These are phyloP conservation scores for Aspergillus kassunensis DNA, from an alignment of 495 filamentous ascomycete genomes.

Conservation along the genomic window DNA sequence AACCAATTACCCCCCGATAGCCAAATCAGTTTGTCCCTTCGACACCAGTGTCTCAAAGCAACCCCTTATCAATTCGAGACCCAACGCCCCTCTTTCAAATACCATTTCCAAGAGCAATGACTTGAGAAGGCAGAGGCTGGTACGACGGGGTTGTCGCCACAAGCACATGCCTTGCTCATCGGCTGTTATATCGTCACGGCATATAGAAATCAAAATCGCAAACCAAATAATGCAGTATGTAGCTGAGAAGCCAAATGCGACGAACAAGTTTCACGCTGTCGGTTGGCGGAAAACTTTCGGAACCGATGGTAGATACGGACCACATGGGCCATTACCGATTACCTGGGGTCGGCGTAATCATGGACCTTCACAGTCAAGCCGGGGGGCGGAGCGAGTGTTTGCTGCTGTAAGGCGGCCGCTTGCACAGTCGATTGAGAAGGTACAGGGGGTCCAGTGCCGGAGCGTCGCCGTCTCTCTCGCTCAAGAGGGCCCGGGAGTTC, in stretches of 20 bases:
- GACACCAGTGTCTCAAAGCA: neutral
- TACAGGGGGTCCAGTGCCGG: conserved; percentile 61
- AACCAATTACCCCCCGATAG: neutral
- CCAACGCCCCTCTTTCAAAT: conserved; percentile 6
- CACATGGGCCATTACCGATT: neutral
- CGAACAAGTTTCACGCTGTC: neutral
- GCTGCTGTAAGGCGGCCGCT: conserved; percentile 32
- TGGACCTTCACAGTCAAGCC: conserved; percentile 42
- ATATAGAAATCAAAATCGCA: conserved; percentile 22
- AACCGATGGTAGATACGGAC: neutral
- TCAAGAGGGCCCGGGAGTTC: conserved; percentile 55
- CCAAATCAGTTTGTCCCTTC: neutral
- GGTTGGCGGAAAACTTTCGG: neutral
- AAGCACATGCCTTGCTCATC: conserved; percentile 8
- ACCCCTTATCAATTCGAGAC: neutral
- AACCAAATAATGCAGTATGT: conserved; percentile 10
- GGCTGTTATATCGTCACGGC: conserved; percentile 25
- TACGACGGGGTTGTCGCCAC: neutral
- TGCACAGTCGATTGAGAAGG: conserved; percentile 41
- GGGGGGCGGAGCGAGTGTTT: conserved; percentile 30
- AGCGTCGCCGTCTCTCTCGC: conserved; percentile 62
- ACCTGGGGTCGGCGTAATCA: conserved; percentile 37
- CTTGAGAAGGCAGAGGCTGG: neutral
- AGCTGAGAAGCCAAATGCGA: neutral
- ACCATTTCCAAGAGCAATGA: conserved; percentile 1